Evolutionary conservation across 139 green algal species (phyloP), one percentile per base, ranked within the genome.

Genomic region (Volvox reticuliferus): DNA sequence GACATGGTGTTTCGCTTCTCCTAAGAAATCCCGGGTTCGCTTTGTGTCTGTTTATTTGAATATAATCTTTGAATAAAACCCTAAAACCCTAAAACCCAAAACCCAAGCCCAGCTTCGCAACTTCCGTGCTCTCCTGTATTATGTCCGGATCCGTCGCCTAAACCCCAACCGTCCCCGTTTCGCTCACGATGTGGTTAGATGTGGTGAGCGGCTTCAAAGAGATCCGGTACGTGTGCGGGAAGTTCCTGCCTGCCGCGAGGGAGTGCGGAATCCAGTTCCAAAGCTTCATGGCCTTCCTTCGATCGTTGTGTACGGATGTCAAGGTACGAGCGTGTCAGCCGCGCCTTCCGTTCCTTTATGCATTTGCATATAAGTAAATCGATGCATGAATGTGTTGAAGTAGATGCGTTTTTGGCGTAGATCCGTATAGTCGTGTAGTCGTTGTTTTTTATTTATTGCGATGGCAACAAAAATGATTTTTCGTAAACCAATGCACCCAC

Each of bases 181-280:
- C 6, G 2, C 73, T 19, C 73, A 2, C 73, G 28, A 33, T 16
- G 33, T n/a, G n/a, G n/a, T n/a, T 50, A 85, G 79, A 33, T 44
- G 37, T 85, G 20, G 79, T 85, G 20, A 36, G 21, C 37, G 79
- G 79, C 37, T 85, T 85, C 79, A 85, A 85, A 50, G 79, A 85
- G 44, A 85, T 85, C 19, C 79, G 79, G 12, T 85, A 85, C 79
- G 24, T 33, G 37, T 68, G 79, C 13, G 20, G 24, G 1, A 21
- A 68, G 12, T 44, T 33, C 44, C 30, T 69, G 2, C 21, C 44
- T 2, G 26, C 12, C 33, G 26, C 37, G 22, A 33, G 22, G 12
- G 1, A 26, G 5, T 69, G 37, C 44, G 37, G 32, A 13, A 2
- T 37, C 12, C 19, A 85, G 22, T 85, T 85, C 44, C 37, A 17